A percentile compares a stretch with the other conserved stretches of the same genome.
Evolutionary conservation across 495 filamentous ascomycete species (phyloP).

Genomic region (Poronia punctata): DNA sequence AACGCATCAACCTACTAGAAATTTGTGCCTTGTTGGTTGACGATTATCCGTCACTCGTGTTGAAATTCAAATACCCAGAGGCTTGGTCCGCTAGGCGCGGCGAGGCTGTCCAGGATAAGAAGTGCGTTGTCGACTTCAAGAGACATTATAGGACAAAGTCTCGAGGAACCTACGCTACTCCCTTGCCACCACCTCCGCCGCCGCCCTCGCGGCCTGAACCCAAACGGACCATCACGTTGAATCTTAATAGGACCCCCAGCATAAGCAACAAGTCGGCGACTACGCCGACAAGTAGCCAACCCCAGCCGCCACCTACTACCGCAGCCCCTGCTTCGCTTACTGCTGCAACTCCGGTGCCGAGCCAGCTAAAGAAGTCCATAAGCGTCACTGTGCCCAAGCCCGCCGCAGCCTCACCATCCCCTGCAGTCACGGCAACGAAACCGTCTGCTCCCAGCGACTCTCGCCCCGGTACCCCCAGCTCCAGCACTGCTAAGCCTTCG

Average conservation of each 20-base stretch:
- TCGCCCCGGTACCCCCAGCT: neutral
- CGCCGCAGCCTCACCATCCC: conserved; percentile 5
- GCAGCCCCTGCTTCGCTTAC: neutral
- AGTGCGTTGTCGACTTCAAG: conserved; percentile 26
- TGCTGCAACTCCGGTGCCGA: neutral
- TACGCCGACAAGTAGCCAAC: conserved; percentile 9
- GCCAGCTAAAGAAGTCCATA: conserved; percentile 10
- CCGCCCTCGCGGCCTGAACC: conserved; percentile 19
- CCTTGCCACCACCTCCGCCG: conserved; percentile 10
- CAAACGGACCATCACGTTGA: conserved; percentile 26
- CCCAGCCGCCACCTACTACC: conserved; percentile 5
- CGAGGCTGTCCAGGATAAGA: conserved; percentile 17
- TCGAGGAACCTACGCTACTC: conserved; percentile 13
- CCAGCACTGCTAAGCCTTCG: neutral
- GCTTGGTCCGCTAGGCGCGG: conserved; percentile 60
- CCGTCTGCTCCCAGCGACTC: neutral
- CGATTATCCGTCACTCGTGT: conserved; percentile 50
- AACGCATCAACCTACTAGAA: conserved; percentile 70
- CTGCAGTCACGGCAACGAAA: conserved; percentile 1
- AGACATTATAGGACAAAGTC: conserved; percentile 27
- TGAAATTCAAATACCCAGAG: conserved; percentile 61
- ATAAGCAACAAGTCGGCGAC: conserved; percentile 11
- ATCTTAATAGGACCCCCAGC: conserved; percentile 18
- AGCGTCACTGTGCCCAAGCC: conserved; percentile 11
- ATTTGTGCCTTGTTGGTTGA: conserved; percentile 70